A percentile compares a stretch with the other conserved stretches of the same genome.
Conservation (phyloP, 225 moss, liverwort and hornwort genomes). For the Takakia lepidozioides region DNA sequence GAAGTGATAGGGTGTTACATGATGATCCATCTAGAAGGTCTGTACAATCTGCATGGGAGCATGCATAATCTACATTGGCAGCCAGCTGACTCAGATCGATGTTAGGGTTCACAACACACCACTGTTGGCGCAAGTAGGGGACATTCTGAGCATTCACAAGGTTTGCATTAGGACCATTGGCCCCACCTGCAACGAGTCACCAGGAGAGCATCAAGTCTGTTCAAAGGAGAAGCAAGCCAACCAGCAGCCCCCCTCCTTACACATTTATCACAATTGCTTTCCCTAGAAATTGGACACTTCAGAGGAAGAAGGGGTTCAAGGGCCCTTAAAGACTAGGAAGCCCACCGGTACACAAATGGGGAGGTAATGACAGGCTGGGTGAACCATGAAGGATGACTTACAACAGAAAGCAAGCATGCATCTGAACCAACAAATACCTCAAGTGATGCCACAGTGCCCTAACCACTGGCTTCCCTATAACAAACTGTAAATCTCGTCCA, state of each 20-base stretch:
- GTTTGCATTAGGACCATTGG: slow-evolving; percentile 8
- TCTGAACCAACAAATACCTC: not conserved
- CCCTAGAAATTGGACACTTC: too few species aligned
- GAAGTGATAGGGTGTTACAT: slow-evolving; percentile 34
- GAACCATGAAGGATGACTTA: too few species aligned
- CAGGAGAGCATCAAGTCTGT: slow-evolving; percentile 7
- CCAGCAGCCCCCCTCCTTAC: slow-evolving; percentile 11
- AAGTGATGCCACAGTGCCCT: too few species aligned
- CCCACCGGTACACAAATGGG: too few species aligned
- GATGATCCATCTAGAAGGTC: slow-evolving; percentile 44
- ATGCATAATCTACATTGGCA: slow-evolving; percentile 57
- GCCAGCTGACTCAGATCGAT: slow-evolving; percentile 17
- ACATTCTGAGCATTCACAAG: slow-evolving; percentile 18
- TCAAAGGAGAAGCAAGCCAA: slow-evolving; percentile 22
- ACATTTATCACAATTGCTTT: too few species aligned
- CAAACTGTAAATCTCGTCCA: not conserved
- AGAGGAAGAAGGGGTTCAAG: not conserved
- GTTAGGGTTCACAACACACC: slow-evolving; percentile 61
- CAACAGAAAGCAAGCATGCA: not conserved
- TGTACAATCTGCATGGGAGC: slow-evolving; percentile 63
- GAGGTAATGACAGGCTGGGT: too few species aligned
- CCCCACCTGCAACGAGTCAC: slow-evolving; percentile 19
- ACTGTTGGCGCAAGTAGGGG: slow-evolving; percentile 27
- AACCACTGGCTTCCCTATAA: too few species aligned
- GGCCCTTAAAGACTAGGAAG: not conserved